Percentiles rank a stretch among this genome's conserved stretches.
Conservation (phyloP, 2,329 filamentous ascomycete species). For the Calonectria montana region DNA sequence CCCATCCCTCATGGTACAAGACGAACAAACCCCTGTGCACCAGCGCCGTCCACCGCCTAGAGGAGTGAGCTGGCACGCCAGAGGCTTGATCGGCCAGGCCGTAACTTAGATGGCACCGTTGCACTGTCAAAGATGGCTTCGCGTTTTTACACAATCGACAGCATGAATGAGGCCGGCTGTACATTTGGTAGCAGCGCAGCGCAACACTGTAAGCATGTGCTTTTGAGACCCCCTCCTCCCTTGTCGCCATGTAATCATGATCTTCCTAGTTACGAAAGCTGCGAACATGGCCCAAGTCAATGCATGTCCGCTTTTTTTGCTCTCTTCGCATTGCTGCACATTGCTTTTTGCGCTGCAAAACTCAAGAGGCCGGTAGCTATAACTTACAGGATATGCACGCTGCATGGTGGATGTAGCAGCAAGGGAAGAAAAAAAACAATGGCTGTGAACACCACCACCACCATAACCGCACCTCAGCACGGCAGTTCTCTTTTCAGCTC, state of each 20-base stretch:
- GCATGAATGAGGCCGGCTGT: constrained; percentile 1
- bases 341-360: constrained; percentile 1
- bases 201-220: background rate
- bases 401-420: background rate
- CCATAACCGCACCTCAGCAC: background rate
- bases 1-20: constrained; percentile 24
- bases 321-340: background rate
- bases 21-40: constrained; percentile 35
- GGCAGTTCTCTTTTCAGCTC: background rate
- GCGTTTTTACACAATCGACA: background rate
- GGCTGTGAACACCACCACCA: background rate
- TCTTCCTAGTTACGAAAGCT: background rate
- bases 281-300: constrained; percentile 3
- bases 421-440: background rate
- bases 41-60: constrained; percentile 26
- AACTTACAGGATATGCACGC: background rate
- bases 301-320: background rate
- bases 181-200: background rate
- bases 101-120: constrained; percentile 7
- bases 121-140: background rate
- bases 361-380: background rate
- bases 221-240: background rate
- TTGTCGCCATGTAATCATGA: background rate
- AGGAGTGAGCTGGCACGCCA: constrained; percentile 28
- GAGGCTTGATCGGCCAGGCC: constrained; percentile 30